These are phyloP conservation scores for Colletotrichum sp. DNA, from an alignment of 2,329 filamentous ascomycete species.

Conservation along the genomic window DNA sequence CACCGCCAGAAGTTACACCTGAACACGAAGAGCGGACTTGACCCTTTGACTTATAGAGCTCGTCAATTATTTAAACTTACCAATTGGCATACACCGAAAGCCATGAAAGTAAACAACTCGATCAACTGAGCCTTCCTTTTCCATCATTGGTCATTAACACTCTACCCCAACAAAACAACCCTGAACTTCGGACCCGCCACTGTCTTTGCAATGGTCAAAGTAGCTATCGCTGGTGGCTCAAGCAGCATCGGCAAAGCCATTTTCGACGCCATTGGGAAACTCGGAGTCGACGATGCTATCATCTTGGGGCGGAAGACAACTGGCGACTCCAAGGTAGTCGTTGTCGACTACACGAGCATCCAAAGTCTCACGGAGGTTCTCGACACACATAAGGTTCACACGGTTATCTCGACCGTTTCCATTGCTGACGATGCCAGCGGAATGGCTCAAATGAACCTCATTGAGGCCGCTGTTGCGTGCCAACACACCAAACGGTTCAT, in stretches of 20 bases:
- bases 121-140: too few species aligned
- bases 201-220: background rate
- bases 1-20: background rate
- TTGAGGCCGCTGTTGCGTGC: background rate
- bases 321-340: background rate
- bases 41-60: background rate
- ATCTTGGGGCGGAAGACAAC: background rate
- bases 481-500: background rate
- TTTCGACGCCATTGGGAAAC: background rate
- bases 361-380: fast-evolving
- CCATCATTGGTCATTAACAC: background rate
- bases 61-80: background rate
- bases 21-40: background rate
- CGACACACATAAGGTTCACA: background rate
- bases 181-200: background rate
- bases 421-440: background rate
- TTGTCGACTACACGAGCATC: background rate
- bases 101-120: too few species aligned
- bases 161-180: background rate
- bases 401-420: background rate
- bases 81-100: too few species aligned
- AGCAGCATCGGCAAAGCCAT: background rate
- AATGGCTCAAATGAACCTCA: background rate
- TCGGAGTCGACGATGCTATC: background rate
- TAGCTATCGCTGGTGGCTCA: background rate